phyloP scores from a whole-genome alignment of 495 filamentous ascomycete species.

The Aspergillus funiculosus region DNA sequence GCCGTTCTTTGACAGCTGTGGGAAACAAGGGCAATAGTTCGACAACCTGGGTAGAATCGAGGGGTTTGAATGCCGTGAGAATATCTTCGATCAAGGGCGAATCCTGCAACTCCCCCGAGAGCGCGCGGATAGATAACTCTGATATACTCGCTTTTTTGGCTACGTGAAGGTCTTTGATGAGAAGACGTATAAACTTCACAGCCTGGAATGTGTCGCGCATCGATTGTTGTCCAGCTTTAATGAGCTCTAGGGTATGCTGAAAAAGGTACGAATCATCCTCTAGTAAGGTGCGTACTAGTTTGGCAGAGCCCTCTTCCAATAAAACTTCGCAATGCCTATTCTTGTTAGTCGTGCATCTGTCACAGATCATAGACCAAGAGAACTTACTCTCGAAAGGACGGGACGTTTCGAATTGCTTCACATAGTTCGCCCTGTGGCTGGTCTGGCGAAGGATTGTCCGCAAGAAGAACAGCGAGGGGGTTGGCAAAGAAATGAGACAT shows the following conservation, averaged over 20 bases:
- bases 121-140: slow-evolving; percentile 51
- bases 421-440: slow-evolving; percentile 50
- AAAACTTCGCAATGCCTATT: slow-evolving; percentile 42
- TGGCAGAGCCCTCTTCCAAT: slow-evolving; percentile 35
- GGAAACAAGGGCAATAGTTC: slow-evolving; percentile 22
- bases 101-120: slow-evolving; percentile 51
- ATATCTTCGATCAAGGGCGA: slow-evolving; percentile 50
- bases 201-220: slow-evolving; percentile 43
- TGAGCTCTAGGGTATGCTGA: slow-evolving; percentile 27
- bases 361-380: slow-evolving; percentile 2
- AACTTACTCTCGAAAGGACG: slow-evolving; percentile 66
- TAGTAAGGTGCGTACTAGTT: slow-evolving; percentile 43
- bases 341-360: slow-evolving; percentile 1
- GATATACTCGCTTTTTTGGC: slow-evolving; percentile 38
- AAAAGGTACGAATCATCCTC: slow-evolving; percentile 46
- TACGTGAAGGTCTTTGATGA: slow-evolving; percentile 38
- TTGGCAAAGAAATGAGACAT: slow-evolving; percentile 98
- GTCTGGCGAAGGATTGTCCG: slow-evolving; percentile 27
- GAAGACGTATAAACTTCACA: slow-evolving; percentile 40
- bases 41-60: slow-evolving; percentile 39
- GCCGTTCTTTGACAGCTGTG: slow-evolving; percentile 10
- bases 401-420: slow-evolving; percentile 69
- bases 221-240: slow-evolving; percentile 34
- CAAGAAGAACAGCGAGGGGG: slow-evolving; percentile 63
- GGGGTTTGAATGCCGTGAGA: slow-evolving; percentile 44